phyloP scores from a whole-genome alignment of 1,284 basidiomycete species.

The Leccinum pallidistipes region DNA sequence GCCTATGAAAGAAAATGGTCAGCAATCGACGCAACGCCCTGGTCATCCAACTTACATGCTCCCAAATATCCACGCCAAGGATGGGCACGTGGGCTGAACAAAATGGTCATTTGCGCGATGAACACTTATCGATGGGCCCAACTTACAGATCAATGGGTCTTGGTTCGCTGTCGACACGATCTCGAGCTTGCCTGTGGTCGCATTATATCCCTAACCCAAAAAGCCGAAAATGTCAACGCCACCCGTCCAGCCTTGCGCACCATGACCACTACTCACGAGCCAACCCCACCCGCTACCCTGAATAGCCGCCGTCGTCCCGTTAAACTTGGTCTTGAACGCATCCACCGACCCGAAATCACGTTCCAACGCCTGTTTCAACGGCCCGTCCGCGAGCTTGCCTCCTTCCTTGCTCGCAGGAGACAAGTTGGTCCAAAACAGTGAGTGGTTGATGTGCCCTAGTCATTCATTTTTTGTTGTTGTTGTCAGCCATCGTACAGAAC shows the following conservation, averaged over 20 bases:
- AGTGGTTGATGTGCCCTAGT: conserved; percentile 85
- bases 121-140: background rate
- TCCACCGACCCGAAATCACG: conserved; percentile 86
- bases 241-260: background rate
- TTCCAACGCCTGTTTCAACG: conserved; percentile 81
- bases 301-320: conserved; percentile 87
- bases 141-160: conserved; percentile 84
- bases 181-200: conserved; percentile 75
- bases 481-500: background rate
- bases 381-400: conserved; percentile 69
- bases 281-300: conserved; percentile 99
- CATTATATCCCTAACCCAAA: conserved; percentile 80
- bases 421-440: conserved; percentile 98
- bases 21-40: conserved; percentile 11
- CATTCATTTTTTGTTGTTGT: background rate
- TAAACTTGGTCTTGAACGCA: conserved; percentile 82
- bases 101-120: conserved; percentile 8
- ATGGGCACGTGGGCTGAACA: conserved; percentile 77
- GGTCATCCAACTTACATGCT: conserved; percentile 59
- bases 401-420: conserved; percentile 62
- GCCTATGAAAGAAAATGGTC: conserved; percentile 41
- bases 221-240: background rate
- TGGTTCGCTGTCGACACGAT: conserved; percentile 94
- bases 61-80: conserved; percentile 97
- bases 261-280: conserved; percentile 58